phyloP scores from a whole-genome alignment of 2,329 filamentous ascomycete species.

The Aspergillus sp. region DNA sequence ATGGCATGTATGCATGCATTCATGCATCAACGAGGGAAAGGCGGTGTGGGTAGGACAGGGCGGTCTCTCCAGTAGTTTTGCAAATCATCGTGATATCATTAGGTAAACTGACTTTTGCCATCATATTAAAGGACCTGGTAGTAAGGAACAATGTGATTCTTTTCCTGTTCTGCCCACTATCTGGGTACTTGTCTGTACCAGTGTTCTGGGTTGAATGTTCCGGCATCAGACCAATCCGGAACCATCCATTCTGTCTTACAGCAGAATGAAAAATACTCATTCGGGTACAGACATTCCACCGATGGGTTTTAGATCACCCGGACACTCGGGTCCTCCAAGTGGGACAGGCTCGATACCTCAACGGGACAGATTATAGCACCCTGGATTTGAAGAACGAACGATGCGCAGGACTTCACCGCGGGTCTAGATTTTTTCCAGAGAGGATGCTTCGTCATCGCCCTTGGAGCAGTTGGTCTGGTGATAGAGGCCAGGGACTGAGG shows the following conservation, averaged over 20 bases:
- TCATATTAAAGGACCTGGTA: no score
- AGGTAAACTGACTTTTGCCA: no score
- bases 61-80: no score
- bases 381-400: constrained; percentile 11
- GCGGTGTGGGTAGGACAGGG: constrained; percentile 13
- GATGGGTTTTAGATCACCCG: constrained; percentile 23
- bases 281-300: constrained; percentile 3
- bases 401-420: not conserved
- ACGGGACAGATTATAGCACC: not conserved
- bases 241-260: constrained; percentile 1
- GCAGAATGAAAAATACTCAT: not conserved
- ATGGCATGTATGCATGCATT: constrained; percentile 12
- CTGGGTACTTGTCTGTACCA: no score
- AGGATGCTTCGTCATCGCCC: not conserved
- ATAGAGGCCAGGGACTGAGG: not conserved
- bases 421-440: not conserved
- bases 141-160: no score
- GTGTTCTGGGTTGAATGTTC: no score
- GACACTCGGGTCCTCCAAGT: constrained; percentile 19
- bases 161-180: no score
- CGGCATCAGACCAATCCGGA: not conserved
- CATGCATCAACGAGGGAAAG: constrained; percentile 3
- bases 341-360: no score
- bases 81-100: no score
- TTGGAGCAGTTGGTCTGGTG: not conserved